Conservation (phyloP, 768 basidiomycete species). For the Boletus sp. region DNA sequence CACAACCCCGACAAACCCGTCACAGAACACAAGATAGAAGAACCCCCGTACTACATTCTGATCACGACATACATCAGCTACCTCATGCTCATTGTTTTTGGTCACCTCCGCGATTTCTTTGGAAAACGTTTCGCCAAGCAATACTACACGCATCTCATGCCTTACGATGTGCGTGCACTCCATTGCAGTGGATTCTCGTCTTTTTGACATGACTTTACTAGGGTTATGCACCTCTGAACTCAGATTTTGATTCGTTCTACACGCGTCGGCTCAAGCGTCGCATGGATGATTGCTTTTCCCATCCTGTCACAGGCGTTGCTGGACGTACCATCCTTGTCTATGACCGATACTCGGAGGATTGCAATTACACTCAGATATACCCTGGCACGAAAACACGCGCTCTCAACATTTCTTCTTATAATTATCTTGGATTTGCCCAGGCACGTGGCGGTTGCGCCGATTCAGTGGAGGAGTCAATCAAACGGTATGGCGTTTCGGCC, state of each 20-base stretch:
- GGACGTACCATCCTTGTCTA: slow-evolving; percentile 87
- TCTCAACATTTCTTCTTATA: slow-evolving; percentile 97
- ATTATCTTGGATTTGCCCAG: slow-evolving; percentile 98
- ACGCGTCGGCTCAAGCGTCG: slow-evolving; percentile 92
- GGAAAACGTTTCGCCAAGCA: slow-evolving; percentile 76
- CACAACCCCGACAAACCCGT: slow-evolving; percentile 49
- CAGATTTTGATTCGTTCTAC: slow-evolving; percentile 99
- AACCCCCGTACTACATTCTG: slow-evolving; percentile 91
- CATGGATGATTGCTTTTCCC: slow-evolving; percentile 92
- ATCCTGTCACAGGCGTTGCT: slow-evolving; percentile 91
- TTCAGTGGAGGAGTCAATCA: slow-evolving; percentile 81
- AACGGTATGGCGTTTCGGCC: slow-evolving; percentile 74
- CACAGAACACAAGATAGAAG: slow-evolving; percentile 60
- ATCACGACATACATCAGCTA: slow-evolving; percentile 92
- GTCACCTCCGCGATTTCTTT: slow-evolving; percentile 92
- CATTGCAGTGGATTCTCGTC: background rate
- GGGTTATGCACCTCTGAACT: slow-evolving; percentile 96
- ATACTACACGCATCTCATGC: slow-evolving; percentile 78
- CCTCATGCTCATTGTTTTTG: slow-evolving; percentile 85
- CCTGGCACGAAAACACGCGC: slow-evolving; percentile 82
- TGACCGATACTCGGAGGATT: slow-evolving; percentile 80
- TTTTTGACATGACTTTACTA: slow-evolving; percentile 32
- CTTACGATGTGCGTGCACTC: slow-evolving; percentile 65
- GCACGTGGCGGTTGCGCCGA: slow-evolving; percentile 91
- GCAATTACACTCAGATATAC: slow-evolving; percentile 71